Percentiles rank a stretch among this genome's conserved stretches.
Conservation (phyloP, 2,329 filamentous ascomycete species). For the Epichloe brachyelytri region DNA sequence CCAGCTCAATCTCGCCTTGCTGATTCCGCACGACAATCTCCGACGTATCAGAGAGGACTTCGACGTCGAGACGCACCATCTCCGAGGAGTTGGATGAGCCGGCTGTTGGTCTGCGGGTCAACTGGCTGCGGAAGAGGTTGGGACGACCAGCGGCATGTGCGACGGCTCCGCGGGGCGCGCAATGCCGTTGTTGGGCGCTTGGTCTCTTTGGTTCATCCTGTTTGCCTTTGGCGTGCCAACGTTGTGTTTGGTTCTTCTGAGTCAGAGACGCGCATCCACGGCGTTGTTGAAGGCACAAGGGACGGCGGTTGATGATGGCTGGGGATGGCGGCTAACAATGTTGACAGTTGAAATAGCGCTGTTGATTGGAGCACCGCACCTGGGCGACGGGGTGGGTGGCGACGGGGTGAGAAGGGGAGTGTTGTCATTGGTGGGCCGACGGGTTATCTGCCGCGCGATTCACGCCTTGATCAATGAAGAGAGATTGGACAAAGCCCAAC, state of each 20-base stretch:
- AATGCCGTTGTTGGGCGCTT: not conserved
- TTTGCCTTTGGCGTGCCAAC: not conserved
- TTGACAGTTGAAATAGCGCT: no score
- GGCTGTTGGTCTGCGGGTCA: slow-evolving; percentile 43
- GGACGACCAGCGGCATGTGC: slow-evolving; percentile 4
- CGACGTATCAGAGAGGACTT: slow-evolving; percentile 29
- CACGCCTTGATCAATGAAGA: no score
- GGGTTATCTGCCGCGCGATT: no score
- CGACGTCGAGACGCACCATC: slow-evolving; percentile 35
- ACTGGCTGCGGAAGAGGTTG: slow-evolving; percentile 48
- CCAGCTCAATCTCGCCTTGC: slow-evolving; percentile 50
- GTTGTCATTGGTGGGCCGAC: no score
- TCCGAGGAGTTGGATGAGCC: slow-evolving; percentile 27
- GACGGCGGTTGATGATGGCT: no score
- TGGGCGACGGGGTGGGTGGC: no score
- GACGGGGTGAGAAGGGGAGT: no score
- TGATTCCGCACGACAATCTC: slow-evolving; percentile 52
- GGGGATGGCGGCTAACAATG: no score
- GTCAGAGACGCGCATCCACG: not conserved
- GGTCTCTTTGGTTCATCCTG: slow-evolving; percentile 3
- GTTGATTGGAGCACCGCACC: no score
- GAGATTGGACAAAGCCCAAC: no score
- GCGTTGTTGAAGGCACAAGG: no score
- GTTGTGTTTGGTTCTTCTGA: not conserved
- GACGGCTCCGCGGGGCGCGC: slow-evolving; percentile 1